Base-by-base conservation (phyloP, 2,329 filamentous ascomycete species). In the Penicillium hordei region DNA sequence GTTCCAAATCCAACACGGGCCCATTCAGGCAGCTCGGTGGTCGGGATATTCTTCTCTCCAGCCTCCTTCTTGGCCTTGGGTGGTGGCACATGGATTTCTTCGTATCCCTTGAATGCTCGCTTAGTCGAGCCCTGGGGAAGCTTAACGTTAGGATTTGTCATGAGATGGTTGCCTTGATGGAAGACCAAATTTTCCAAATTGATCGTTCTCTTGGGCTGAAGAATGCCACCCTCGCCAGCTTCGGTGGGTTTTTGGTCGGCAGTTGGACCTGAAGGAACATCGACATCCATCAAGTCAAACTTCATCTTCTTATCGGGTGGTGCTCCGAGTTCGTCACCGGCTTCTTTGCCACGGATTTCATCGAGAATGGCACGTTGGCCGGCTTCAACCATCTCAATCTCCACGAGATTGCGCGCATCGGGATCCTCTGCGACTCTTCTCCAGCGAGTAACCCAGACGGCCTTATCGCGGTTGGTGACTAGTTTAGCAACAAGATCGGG, bases 131-230 rank as follows among this genome's bases (percentile, higher is more conserved):
- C 94, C 72, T 96, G 91, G 0, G 94, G 94, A 21, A 99, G 82
- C 62, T 90, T 89, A 46, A 99, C 94, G 71, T 92, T 97, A 7
- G 92, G 90, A 68, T 99, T 99, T n/a, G 94, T 97, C 93, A 97
- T 99, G 43, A 99, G 83, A 79, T 99, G 94, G 69, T 97, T 99
- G 52, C 94, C 94, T 76, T 97, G 93, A 67, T 97, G 94, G 72
- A 99, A 99, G 39, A 97, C 85, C 34, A 99, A 85, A 68, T 97
- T 97, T 57, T 99, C 93, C 51, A 99, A 81, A 72, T 97, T 97
- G 73, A 99, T 91, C 44, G 91, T 79, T 71, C 90, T 91, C 65
- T 88, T 88, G 2, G 95, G 94, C 68, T 94, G 90, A 38, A 99
- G 81, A 15, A 91, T 92, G 54, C 93, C 91, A 33, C 92, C 83